Evolutionary conservation across 2,329 filamentous ascomycete species (phyloP), one percentile per base, ranked within the genome.

Genomic region (Penicillium hordei): DNA sequence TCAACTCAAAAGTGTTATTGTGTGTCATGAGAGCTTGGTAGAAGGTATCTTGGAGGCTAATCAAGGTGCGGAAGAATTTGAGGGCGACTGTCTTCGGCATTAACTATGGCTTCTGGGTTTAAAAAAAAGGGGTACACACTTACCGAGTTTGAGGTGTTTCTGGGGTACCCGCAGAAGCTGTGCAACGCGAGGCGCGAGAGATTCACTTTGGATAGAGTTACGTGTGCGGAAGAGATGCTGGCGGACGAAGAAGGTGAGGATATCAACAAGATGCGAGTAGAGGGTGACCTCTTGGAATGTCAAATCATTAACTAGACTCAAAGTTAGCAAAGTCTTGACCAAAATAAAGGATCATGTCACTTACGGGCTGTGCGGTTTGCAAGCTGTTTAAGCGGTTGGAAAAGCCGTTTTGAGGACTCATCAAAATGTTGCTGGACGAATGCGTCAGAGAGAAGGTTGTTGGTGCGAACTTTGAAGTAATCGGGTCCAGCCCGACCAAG

Each of bases 391-490:
- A 99, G 78, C 6, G 94, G 94, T 70, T 89, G 86, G 76, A 97
- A 99, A 0, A 99, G 83, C 70, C 89, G 90, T 61, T 85, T 85
- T 0, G 91, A 92, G 15, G 92, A 94, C 60, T 88, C 84, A 55
- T 96, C 91, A 74, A 97, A 99, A 75, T 97, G 96, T 51, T 88
- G 86, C 59, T 89, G 87, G 25, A 97, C 85, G 74, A 97, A 96
- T 4, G 88, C 81, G 64, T 96, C 92, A 59, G 94, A 91, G 67
- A 93, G 88, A 8, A 90, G 86, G 62, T 89, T 88, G 33, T 81
- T 83, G 50, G 76, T 79, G 67, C 86, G 82, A 62, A 84, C 77
- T 72, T 91, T 88, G 38, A 86, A 78, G 65, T 88, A 86, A 58
- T 94, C 91, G 62, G 83, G 84, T 59, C 88, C 89, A 36, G 82